These are phyloP conservation scores for Celoporthe dispersa DNA, from an alignment of 2,329 filamentous ascomycete genomes.

Conservation along the genomic window DNA sequence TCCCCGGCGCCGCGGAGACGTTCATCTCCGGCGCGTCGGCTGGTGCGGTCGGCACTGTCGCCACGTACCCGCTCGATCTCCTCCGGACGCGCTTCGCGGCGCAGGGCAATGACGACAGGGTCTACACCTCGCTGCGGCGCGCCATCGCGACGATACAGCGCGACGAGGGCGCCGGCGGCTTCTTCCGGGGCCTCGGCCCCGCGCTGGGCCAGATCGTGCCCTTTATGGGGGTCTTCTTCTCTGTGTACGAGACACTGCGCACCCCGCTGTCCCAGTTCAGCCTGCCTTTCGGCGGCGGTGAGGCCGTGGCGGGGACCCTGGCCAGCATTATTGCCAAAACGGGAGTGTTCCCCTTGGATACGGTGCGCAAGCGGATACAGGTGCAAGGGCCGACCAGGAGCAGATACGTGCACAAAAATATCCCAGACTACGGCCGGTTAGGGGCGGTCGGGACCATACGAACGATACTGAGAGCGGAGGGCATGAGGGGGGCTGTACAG, in stretches of 20 bases:
- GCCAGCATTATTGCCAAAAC: conserved; percentile 87
- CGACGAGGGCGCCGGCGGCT: conserved; percentile 77
- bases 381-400: conserved; percentile 87
- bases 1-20: conserved; percentile 73
- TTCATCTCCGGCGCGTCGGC: conserved; percentile 85
- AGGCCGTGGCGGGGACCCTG: conserved; percentile 80
- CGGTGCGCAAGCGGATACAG: conserved; percentile 90
- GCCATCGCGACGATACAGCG: conserved; percentile 74
- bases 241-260: conserved; percentile 79
- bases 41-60: conserved; percentile 79
- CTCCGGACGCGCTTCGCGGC: conserved; percentile 96
- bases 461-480: conserved; percentile 73
- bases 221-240: conserved; percentile 97
- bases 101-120: conserved; percentile 72
- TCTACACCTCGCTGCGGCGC: conserved; percentile 74
- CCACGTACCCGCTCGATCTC: conserved; percentile 91
- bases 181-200: conserved; percentile 85
- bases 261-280: conserved; percentile 58
- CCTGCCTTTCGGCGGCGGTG: conserved; percentile 74
- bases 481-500: conserved; percentile 80
- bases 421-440: conserved; percentile 73
- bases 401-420: conserved; percentile 82
- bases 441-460: conserved; percentile 69
- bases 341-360: conserved; percentile 87
- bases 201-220: conserved; percentile 87